These are phyloP conservation scores for Phytophthora crassamura DNA, from an alignment of 352 stramenopile genomes.

Conservation along the genomic window DNA sequence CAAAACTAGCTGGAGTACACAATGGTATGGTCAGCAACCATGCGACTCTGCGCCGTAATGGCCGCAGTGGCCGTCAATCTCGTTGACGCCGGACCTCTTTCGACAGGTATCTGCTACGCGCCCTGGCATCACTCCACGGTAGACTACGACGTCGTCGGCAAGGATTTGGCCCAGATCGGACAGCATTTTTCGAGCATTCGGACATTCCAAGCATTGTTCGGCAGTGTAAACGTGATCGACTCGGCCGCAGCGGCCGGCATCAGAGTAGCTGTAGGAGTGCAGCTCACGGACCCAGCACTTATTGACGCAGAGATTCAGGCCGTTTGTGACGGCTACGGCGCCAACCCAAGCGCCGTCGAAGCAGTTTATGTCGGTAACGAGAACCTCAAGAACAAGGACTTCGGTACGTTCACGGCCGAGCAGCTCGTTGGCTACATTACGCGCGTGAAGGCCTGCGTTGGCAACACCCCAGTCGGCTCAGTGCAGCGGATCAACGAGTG, in stretches of 20 bases:
- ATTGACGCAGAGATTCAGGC: slow-evolving; percentile 70
- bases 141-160: slow-evolving; percentile 40
- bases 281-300: slow-evolving; percentile 52
- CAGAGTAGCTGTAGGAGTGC: slow-evolving; percentile 74
- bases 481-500: slow-evolving; percentile 85
- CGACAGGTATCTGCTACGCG: slow-evolving; percentile 39
- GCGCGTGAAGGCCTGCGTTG: slow-evolving; percentile 61
- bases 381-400: slow-evolving; percentile 67
- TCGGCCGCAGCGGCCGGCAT: slow-evolving; percentile 51
- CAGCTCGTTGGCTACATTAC: slow-evolving; percentile 60
- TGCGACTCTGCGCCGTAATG: slow-evolving; percentile 21
- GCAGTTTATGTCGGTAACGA: slow-evolving; percentile 85
- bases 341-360: slow-evolving; percentile 47
- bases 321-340: slow-evolving; percentile 56
- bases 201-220: slow-evolving; percentile 76
- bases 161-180: slow-evolving; percentile 47
- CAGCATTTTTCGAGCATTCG: slow-evolving; percentile 68
- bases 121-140: slow-evolving; percentile 52
- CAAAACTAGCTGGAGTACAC: slow-evolving; percentile 8
- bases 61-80: slow-evolving; percentile 19
- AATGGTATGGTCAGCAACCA: slow-evolving; percentile 29
- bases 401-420: slow-evolving; percentile 43
- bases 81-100: slow-evolving; percentile 25
- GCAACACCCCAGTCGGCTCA: slow-evolving; percentile 56
- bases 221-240: slow-evolving; percentile 64